phyloP scores from a whole-genome alignment of 1,284 basidiomycete genomes.

The Ceratobasidium sp. region DNA sequence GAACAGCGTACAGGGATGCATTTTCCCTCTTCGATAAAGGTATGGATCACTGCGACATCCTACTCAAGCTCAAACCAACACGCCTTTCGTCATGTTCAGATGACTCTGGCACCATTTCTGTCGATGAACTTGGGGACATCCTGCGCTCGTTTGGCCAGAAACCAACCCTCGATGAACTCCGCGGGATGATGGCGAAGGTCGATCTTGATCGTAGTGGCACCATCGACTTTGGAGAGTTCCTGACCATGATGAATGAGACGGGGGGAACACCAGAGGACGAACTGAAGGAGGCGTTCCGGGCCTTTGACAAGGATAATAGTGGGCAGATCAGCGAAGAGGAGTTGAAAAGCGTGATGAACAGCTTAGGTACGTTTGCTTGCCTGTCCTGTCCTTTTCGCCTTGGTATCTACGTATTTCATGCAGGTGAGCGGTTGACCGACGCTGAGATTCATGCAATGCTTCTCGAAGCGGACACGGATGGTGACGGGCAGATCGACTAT shows the following conservation, averaged over 20 bases:
- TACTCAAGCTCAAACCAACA: background rate
- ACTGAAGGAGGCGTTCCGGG: constrained; percentile 71
- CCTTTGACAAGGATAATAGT: constrained; percentile 72
- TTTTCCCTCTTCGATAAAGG: constrained; percentile 47
- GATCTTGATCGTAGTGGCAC: constrained; percentile 70
- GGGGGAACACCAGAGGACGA: constrained; percentile 70
- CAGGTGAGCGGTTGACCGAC: constrained; percentile 58
- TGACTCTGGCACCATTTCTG: constrained; percentile 44
- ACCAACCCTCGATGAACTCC: constrained; percentile 68
- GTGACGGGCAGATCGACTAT: constrained; percentile 58
- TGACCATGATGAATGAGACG: constrained; percentile 72
- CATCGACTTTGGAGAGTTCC: constrained; percentile 68
- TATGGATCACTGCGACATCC: background rate
- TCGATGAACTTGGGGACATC: constrained; percentile 67
- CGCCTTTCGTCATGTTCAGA: constrained; percentile 5
- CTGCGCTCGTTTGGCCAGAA: constrained; percentile 72
- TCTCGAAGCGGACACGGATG: constrained; percentile 60
- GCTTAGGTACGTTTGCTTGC: constrained; percentile 53
- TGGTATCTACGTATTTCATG: background rate
- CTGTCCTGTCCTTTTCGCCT: constrained; percentile 38
- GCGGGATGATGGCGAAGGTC: constrained; percentile 61
- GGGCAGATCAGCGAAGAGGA: constrained; percentile 68
- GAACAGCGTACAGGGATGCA: constrained; percentile 43
- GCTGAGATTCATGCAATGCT: constrained; percentile 62
- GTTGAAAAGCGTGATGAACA: constrained; percentile 63